Conservation (phyloP, 495 filamentous ascomycete genomes). For the Penicillium arizonense region DNA sequence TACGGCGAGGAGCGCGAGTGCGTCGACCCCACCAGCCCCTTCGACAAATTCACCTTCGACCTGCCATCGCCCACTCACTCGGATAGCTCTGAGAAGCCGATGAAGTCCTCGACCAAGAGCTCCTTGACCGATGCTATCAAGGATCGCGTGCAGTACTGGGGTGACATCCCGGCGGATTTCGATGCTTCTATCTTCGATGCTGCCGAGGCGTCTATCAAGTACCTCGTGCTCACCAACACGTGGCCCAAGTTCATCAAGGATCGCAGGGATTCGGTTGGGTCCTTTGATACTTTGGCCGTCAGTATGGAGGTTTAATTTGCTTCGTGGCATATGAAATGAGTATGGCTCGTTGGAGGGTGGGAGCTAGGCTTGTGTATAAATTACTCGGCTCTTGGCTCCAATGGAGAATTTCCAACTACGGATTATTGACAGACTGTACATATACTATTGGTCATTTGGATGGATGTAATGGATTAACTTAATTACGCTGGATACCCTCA, state of each 20-base stretch:
- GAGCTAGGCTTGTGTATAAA: neutral
- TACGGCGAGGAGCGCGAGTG: slow-evolving; percentile 32
- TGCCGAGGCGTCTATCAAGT: slow-evolving; percentile 62
- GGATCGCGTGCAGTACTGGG: slow-evolving; percentile 32
- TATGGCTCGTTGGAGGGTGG: slow-evolving; percentile 1
- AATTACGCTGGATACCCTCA: slow-evolving; percentile 7
- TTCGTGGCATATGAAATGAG: slow-evolving; percentile 11
- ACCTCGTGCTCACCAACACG: slow-evolving; percentile 67
- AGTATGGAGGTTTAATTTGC: slow-evolving; percentile 7
- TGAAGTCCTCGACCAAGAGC: slow-evolving; percentile 1
- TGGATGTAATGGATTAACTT: slow-evolving; percentile 1
- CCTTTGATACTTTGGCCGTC: slow-evolving; percentile 8
- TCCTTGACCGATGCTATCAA: slow-evolving; percentile 14
- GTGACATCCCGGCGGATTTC: slow-evolving; percentile 50
- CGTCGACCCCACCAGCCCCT: slow-evolving; percentile 29
- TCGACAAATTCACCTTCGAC: slow-evolving; percentile 23
- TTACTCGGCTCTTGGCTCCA: neutral
- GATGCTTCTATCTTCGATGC: slow-evolving; percentile 54
- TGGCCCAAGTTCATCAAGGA: slow-evolving; percentile 61
- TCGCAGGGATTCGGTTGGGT: slow-evolving; percentile 18
- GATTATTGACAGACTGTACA: slow-evolving; percentile 2
- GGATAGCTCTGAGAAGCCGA: slow-evolving; percentile 20
- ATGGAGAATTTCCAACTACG: neutral
- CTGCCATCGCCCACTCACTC: slow-evolving; percentile 19
- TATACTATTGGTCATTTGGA: slow-evolving; percentile 1